Evolutionary conservation across 2,329 filamentous ascomycete species (phyloP), one percentile per base, ranked within the genome.

Genomic region (Aspergillus pseudoterreus): DNA sequence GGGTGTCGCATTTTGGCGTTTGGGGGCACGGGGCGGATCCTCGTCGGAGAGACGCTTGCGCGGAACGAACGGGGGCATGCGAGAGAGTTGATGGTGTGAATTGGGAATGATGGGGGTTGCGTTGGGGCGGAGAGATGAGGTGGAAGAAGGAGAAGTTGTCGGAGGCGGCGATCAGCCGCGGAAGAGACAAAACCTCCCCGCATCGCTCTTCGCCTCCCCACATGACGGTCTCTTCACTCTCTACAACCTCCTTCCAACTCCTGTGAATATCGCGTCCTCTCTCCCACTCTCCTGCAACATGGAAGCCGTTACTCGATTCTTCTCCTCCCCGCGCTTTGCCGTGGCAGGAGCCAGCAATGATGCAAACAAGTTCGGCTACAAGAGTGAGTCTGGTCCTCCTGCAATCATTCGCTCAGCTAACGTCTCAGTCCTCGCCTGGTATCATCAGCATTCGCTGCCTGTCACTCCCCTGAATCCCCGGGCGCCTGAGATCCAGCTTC

Each of bases 311-410:
- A 84, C 83, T 57, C 79, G 80, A 11, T 96, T 96, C 79, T 95
- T 96, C 76, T 79, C 83, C 3, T 87, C 86, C 6, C 82, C 86
- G 22, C 78, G 81, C 59, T 96, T 92, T 70, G 92, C 92, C 52
- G 92, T 96, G 24, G 90, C 92, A 17, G 92, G 92, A 63, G 92
- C 92, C 35, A 92, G 87, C 68, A 88, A 88, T 47, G 90, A 95
- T 72, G 78, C 87, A 38, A 76, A 79, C 67, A 96, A 96, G 71
- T 96, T 88, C 66, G 92, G 94, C 21, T 87, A 96, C 72, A 92
- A 90, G 77, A 85, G 91, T 92, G 71, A 12, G n/a, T 27, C 6
- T 22, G 43, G 45, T 44, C 38, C 46, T 33, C 8, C 19, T 14
- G 27, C 33, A 15, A 15, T n/a, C 8, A 24, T 44, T 6, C 15